Evolutionary conservation across 768 basidiomycete species (phyloP), one percentile per base, ranked within the genome.

Genomic region (Exsudoporus frostii): DNA sequence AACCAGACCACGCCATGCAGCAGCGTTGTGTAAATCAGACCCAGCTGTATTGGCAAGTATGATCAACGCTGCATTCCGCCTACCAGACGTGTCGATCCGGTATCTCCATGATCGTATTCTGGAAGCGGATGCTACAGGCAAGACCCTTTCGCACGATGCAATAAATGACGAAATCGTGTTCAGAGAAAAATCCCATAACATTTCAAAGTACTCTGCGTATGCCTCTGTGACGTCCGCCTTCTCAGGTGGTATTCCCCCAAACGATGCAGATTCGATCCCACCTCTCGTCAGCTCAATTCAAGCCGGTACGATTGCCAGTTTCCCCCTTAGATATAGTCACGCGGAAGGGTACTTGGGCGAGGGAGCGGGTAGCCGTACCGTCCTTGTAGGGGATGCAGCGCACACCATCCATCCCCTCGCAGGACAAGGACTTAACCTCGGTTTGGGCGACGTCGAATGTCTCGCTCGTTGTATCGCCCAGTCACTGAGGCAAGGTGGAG

Each of bases 401-500:
- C 97, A 98, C 65, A 92, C 91, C 0, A 76, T 93, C 2, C 96
- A 98, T 65, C 96, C 97, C 1, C 81, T 98, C 25, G 96, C 95
- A 0, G 97, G 97, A 2, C 96, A 98, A 67, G 97, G 96, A 0
- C 76, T 98, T 38, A 98, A 99, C 68, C 74, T 96, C 65, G 97
- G 96, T n/a, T 74, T 99, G 27, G 86, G 77, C 1, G 96, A 99
- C 66, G 91, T 87, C 3, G 79, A 86, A 63, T 79, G 79, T 51
- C 79, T 99, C 14, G 74, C 84, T 1, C 75, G 78, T 43, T 83
- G 83, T 58, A 82, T 98, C 34, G 71, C 83, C 30, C 63, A 73
- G 7, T 78, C 86, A 1, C 57, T 88, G 19, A 58, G 63, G 13
- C 68, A 75, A 2, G 96, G 96, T 5, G 84, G 84, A 3, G 97